Evolutionary conservation across 495 filamentous ascomycete species (phyloP), one percentile per base, ranked within the genome.

Genomic region (Aspergillus indologenus): DNA sequence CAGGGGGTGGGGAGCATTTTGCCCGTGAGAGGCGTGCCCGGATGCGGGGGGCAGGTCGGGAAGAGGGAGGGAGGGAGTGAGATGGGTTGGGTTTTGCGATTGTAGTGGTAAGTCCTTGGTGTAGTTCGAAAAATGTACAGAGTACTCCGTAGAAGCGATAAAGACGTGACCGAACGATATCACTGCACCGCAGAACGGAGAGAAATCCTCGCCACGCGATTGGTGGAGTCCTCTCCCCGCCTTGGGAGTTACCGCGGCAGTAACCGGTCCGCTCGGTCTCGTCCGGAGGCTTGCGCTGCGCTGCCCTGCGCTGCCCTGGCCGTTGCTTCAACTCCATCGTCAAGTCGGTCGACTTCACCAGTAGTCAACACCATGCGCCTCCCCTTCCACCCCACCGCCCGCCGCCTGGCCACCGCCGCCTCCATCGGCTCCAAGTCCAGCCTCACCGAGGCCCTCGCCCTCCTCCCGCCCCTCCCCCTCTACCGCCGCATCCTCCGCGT

Each of bases 1-100:
- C 88, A 88, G 1, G 94, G 94, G 12, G 93, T 98, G 9, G 92
- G 92, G 17, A 98, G 85, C 91, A 96, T 95, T 19, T 45, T 68
- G 51, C 19, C 6, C 40, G 24, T 29, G 26, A 29, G 26, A 29
- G 26, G 26, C 26, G n/a, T n/a, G n/a, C n/a, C n/a, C n/a, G n/a
- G n/a, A n/a, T n/a, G n/a, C n/a, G n/a, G n/a, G n/a, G n/a, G n/a
- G n/a, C n/a, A n/a, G n/a, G 14, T 22, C 43, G 34, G 12, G 5
- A 5, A 23, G 45, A 31, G 42, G 21, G 29, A 53, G 15, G 17
- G 44, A 48, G 40, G 46, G 43, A 49, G 45, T 46, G 47, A 31
- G 54, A 61, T 46, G 45, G 19, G 45, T n/a, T 18, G n/a, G n/a
- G 19, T 19, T 46, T 7, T 29, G 26, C n/a, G n/a, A n/a, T n/a